These are phyloP conservation scores for Viola odorata DNA, from an alignment of 345 rosid genomes.

Conservation along the genomic window DNA sequence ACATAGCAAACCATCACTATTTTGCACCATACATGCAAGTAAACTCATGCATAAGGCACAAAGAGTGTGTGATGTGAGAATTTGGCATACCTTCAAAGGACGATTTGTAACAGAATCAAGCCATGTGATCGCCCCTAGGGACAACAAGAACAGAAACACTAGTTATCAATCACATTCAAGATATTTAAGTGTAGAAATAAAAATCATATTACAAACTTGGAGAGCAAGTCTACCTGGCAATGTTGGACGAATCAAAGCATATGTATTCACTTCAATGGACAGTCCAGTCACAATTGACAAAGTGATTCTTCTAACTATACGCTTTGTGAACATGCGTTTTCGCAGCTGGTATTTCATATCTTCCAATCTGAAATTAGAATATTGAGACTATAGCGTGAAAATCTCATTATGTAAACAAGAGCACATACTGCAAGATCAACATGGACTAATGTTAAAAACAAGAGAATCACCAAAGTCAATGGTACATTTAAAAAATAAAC, in stretches of 20 bases:
- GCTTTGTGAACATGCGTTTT: constrained; percentile 77
- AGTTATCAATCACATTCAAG: constrained; percentile 4
- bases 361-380: constrained; percentile 52
- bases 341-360: constrained; percentile 87
- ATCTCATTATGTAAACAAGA: too few species aligned
- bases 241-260: constrained; percentile 82
- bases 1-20: not conserved
- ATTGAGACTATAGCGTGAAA: not conserved
- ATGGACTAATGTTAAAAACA: too few species aligned
- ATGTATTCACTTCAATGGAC: constrained; percentile 72
- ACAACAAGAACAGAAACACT: constrained; percentile 10
- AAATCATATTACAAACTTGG: not conserved
- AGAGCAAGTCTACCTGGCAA: constrained; percentile 45
- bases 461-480: too few species aligned
- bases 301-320: constrained; percentile 58
- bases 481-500: too few species aligned
- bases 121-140: constrained; percentile 69
- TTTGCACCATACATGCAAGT: too few species aligned
- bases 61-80: not conserved
- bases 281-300: constrained; percentile 52
- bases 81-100: constrained; percentile 64
- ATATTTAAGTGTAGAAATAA: not conserved
- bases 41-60: not conserved
- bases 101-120: constrained; percentile 89
- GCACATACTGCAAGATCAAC: too few species aligned